These are phyloP conservation scores for Didymella lethalis DNA, from an alignment of 2,329 filamentous ascomycete genomes.

Conservation along the genomic window DNA sequence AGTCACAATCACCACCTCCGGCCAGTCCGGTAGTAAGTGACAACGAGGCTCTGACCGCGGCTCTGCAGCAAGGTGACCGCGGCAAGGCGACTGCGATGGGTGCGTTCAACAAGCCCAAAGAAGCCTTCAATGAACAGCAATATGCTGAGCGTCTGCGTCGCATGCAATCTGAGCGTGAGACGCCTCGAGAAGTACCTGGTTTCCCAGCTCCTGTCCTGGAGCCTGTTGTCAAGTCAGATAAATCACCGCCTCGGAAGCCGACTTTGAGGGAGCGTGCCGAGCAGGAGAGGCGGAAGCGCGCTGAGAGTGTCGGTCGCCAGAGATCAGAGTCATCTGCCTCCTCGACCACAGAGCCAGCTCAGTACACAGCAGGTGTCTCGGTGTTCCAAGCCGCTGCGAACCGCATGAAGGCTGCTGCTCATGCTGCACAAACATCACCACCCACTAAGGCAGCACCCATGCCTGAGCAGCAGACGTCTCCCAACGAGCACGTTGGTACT, in stretches of 20 bases:
- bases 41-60: slow-evolving; percentile 68
- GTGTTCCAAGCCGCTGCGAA: slow-evolving; percentile 57
- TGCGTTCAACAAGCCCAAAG: slow-evolving; percentile 74
- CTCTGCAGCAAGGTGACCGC: slow-evolving; percentile 76
- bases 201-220: slow-evolving; percentile 17
- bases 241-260: slow-evolving; percentile 37
- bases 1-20: slow-evolving; percentile 62
- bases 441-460: slow-evolving; percentile 9
- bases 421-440: slow-evolving; percentile 28
- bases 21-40: slow-evolving; percentile 75
- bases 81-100: slow-evolving; percentile 82
- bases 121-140: slow-evolving; percentile 83
- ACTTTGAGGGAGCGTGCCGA: slow-evolving; percentile 48
- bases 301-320: slow-evolving; percentile 37
- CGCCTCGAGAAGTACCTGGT: slow-evolving; percentile 55
- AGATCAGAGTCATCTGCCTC: slow-evolving; percentile 38
- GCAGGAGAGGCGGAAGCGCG: slow-evolving; percentile 44
- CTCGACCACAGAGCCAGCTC: slow-evolving; percentile 37
- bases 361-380: slow-evolving; percentile 51
- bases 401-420: slow-evolving; percentile 51
- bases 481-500: slow-evolving; percentile 25
- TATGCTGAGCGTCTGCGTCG: slow-evolving; percentile 83
- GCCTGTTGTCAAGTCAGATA: slow-evolving; percentile 25
- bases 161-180: slow-evolving; percentile 77
- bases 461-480: slow-evolving; percentile 23